Base-by-base conservation (phyloP, 257 asterid species). In the Solanum appendiculatum region DNA sequence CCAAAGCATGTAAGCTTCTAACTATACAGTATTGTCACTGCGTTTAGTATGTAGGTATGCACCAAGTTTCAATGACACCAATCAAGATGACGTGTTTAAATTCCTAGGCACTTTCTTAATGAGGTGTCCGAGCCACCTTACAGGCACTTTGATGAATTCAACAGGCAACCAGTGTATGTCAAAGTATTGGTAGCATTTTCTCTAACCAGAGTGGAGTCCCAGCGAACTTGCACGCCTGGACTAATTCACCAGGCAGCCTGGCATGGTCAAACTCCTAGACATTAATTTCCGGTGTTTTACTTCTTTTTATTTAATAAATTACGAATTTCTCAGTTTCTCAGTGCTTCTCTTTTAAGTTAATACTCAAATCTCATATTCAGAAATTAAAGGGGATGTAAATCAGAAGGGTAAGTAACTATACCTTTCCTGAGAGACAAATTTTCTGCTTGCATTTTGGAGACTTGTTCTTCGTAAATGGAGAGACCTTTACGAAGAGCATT, bases 381-480 rank as follows among this genome's bases (percentile, higher is more conserved):
- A 64, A 77, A 36, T 6, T 46, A 27, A 42, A 81, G 66, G 56
- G 16, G 72, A 11, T 13, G 37, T 40, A 16, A 72, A 34, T 72
- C 9, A 21, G 36, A 36, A 80, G 34, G 29, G 33, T 36, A 70
- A 14, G 10, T 14, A 34, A 77, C 1, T 3, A 9, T 86, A 95
- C 99, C 96, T 90, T 94, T 93, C 83, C 86, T 90, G 60, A 97
- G 95, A 48, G 36, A 74, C 27, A 33, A 87, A 77, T 94, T 92
- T 80, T 91, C 94, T 48, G 91, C 86, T 89, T 95, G 92, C 54
- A 91, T 37, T 83, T 86, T 88, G 33, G 87, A 75, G 73, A 83
- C 83, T 64, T 91, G 89, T 39, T 70, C 48, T 85, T 91, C 90
- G 56, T 92, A 48, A 40, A 90, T 20, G 34, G 86, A 40, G 18